Evolutionary conservation across 1,284 basidiomycete species (phyloP), one percentile per base, ranked within the genome.

Genomic region (Trichosporon faecale): DNA sequence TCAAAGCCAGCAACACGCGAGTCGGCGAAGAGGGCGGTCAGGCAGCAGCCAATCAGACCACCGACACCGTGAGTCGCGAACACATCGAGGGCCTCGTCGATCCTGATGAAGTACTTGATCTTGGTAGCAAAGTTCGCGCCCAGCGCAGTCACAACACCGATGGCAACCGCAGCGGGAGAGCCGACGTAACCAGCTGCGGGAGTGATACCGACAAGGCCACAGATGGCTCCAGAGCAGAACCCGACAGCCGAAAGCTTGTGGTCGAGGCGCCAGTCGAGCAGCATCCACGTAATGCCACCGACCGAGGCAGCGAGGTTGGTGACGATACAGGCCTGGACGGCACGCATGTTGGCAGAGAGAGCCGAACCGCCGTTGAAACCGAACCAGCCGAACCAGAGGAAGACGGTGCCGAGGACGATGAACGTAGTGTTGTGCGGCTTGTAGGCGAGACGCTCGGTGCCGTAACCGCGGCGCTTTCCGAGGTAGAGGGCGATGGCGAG

Each of bases 311-410:
- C 90, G 60, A 95, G 82, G 85, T 98, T 97, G 77, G 95, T 99
- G 72, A 96, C 93, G 73, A 95, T 91, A 85, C 92, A 93, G 21
- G 95, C 94, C 84, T 92, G 89, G 46, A 91, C 88, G 0, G 94
- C 95, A 70, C 94, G 89, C 66, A 97, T 85, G 85, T 96, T 96
- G 74, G 94, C 94, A 37, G 88, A 87, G 49, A 83, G 78, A 14
- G 81, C 81, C 6, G 80, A 81, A 46, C 92, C 92, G 55, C 94
- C 94, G 84, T 95, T 95, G 86, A 92, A 93, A 23, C 91, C 95
- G 79, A 95, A 94, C 95, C 95, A 98, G n/a, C 95, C 95, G 78
- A 97, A 95, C 95, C 95, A 98, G 70, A 98, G 91, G 84, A 98
- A 89, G 14, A 90, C 89, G 0, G 96, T 98, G 66, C 95, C 95